Percentiles rank a stretch among this genome's conserved stretches.
phyloP scores from a whole-genome alignment of 768 basidiomycete species.

The Thelephora ganbajun region DNA sequence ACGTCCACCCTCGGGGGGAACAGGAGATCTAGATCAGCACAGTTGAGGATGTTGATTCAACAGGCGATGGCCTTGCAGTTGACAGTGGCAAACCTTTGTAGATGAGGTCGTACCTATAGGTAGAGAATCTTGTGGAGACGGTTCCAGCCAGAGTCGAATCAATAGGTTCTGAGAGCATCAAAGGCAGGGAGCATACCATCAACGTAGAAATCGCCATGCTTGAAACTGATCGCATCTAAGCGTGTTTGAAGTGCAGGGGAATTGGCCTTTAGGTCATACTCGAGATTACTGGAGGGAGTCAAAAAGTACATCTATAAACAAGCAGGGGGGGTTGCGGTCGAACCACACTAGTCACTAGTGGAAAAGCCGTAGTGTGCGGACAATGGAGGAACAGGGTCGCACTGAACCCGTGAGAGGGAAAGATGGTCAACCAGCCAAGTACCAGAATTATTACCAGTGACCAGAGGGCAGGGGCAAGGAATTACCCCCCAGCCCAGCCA shows the following conservation, averaged over 20 bases:
- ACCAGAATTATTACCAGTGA: too few species aligned
- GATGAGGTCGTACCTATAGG: conserved; percentile 97
- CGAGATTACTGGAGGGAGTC: conserved; percentile 85
- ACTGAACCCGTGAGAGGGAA: too few species aligned
- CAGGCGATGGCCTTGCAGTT: conserved; percentile 95
- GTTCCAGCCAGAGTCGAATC: conserved; percentile 98
- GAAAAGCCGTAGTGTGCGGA: too few species aligned
- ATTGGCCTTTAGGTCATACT: conserved; percentile 71
- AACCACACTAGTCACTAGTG: too few species aligned
- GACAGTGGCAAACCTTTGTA: conserved; percentile 83
- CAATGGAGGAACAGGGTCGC: too few species aligned
- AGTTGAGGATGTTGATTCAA: conserved; percentile 94
- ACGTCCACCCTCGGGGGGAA: conserved; percentile 95
- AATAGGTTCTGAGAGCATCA: conserved; percentile 90
- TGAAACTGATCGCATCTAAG: conserved; percentile 76
- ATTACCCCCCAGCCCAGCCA: too few species aligned
- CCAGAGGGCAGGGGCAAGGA: too few species aligned
- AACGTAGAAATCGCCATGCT: conserved; percentile 89
- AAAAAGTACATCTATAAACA: too few species aligned
- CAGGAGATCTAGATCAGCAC: conserved; percentile 89
- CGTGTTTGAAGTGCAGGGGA: conserved; percentile 61
- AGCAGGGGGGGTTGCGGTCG: too few species aligned
- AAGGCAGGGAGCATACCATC: conserved; percentile 93
- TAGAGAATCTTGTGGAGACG: conserved; percentile 94
- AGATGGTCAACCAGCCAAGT: too few species aligned